A percentile compares a stretch with the other conserved stretches of the same genome.
Conservation (phyloP, 73 alveolate species). For the Uronychia setigera region DNA sequence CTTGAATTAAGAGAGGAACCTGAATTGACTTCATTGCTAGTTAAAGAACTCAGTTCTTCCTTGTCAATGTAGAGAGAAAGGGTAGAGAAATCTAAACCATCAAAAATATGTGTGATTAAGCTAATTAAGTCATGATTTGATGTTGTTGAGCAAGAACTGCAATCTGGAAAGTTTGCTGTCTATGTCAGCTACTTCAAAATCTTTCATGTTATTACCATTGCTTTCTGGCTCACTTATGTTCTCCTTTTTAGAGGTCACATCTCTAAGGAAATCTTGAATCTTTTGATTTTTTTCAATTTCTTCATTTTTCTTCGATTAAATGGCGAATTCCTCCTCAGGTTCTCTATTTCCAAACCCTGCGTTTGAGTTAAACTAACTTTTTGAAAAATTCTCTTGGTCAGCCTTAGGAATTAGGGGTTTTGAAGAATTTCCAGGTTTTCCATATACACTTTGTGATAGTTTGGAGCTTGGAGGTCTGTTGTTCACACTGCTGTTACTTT, state of each 20-base stretch:
- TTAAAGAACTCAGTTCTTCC: slow-evolving; percentile 6
- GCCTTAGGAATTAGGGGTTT: background rate
- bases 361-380: too few species aligned
- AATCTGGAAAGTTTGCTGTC: background rate
- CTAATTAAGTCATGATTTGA: too few species aligned
- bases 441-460: background rate
- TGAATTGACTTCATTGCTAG: too few species aligned
- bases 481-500: background rate
- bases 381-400: too few species aligned
- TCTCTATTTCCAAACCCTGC: background rate
- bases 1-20: too few species aligned
- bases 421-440: background rate
- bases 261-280: background rate
- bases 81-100: too few species aligned
- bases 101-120: too few species aligned
- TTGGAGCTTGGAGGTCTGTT: background rate
- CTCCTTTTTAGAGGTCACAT: background rate
- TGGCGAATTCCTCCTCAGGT: background rate
- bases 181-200: background rate
- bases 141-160: background rate
- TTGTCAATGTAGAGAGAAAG: too few species aligned
- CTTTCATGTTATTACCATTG: background rate
- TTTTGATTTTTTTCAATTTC: background rate
- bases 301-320: too few species aligned
- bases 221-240: background rate